These are phyloP conservation scores for Hansenula sp. DNA, from an alignment of 1,139 yeast species.

Conservation along the genomic window DNA sequence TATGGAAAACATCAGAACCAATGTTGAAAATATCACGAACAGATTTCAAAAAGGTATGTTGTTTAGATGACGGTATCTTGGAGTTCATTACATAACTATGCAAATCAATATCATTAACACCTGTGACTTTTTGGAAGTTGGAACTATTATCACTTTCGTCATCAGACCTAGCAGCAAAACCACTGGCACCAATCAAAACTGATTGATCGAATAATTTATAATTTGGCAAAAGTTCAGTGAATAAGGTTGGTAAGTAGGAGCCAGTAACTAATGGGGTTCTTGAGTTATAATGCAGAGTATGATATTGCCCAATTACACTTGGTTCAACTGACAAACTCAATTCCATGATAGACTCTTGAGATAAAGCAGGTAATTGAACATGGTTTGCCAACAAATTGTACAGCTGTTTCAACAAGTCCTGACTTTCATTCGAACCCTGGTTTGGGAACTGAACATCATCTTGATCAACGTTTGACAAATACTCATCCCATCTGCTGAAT, in stretches of 20 bases:
- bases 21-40: slow-evolving; percentile 60
- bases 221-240: slow-evolving; percentile 49
- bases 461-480: slow-evolving; percentile 38
- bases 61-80: slow-evolving; percentile 29
- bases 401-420: slow-evolving; percentile 29
- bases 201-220: slow-evolving; percentile 52
- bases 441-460: slow-evolving; percentile 32
- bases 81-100: slow-evolving; percentile 26
- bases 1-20: slow-evolving; percentile 49
- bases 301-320: slow-evolving; percentile 37
- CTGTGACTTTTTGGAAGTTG: slow-evolving; percentile 28
- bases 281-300: slow-evolving; percentile 36
- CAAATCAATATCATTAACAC: slow-evolving; percentile 31
- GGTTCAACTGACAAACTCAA: slow-evolving; percentile 44
- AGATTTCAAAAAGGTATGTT: slow-evolving; percentile 45
- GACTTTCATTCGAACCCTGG: slow-evolving; percentile 24
- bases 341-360: slow-evolving; percentile 31
- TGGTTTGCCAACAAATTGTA: slow-evolving; percentile 33
- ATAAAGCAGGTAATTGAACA: slow-evolving; percentile 26
- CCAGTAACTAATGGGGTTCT: slow-evolving; percentile 51
- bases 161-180: slow-evolving; percentile 23
- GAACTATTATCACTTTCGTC: slow-evolving; percentile 7
- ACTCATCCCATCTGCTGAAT: slow-evolving; percentile 79
- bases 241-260: slow-evolving; percentile 55
- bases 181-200: slow-evolving; percentile 48